phyloP scores from a whole-genome alignment of 805 yeast genomes.

The Suhomyces emberorum region DNA sequence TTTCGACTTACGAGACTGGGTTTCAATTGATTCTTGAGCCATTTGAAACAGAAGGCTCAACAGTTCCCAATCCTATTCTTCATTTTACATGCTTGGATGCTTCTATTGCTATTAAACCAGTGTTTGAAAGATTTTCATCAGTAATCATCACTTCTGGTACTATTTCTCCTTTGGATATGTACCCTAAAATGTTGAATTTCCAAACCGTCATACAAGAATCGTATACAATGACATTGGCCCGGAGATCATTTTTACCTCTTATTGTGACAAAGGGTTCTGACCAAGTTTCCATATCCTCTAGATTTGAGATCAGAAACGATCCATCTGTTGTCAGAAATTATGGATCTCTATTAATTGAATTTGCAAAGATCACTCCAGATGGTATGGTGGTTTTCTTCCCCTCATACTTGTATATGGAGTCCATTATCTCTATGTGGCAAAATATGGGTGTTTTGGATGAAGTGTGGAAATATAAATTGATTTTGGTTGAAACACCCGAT shows the following conservation, averaged over 20 bases:
- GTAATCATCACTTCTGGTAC: conserved; percentile 97
- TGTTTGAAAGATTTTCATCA: conserved; percentile 87
- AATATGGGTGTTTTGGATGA: conserved; percentile 97
- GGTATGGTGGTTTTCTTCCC: conserved; percentile 98
- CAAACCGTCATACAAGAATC: conserved; percentile 93
- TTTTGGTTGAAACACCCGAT: conserved; percentile 97
- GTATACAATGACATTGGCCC: conserved; percentile 90
- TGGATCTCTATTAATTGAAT: conserved; percentile 88
- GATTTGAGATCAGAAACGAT: conserved; percentile 95
- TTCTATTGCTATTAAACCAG: conserved; percentile 95
- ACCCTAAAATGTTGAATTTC: conserved; percentile 93
- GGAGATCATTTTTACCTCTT: conserved; percentile 91
- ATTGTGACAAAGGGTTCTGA: conserved; percentile 97
- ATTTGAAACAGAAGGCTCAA: conserved; percentile 85
- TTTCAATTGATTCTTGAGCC: conserved; percentile 92
- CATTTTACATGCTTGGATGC: conserved; percentile 96
- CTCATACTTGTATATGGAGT: conserved; percentile 94
- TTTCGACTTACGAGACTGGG: conserved; percentile 92
- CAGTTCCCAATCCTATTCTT: conserved; percentile 94
- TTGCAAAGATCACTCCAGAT: conserved; percentile 94
- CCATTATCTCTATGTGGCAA: conserved; percentile 98
- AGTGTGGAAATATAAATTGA: conserved; percentile 95
- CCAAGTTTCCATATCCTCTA: conserved; percentile 93
- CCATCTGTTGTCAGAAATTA: conserved; percentile 97
- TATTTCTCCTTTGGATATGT: conserved; percentile 97